Conservation (phyloP, 805 yeast genomes). For the Candida schatavii region DNA sequence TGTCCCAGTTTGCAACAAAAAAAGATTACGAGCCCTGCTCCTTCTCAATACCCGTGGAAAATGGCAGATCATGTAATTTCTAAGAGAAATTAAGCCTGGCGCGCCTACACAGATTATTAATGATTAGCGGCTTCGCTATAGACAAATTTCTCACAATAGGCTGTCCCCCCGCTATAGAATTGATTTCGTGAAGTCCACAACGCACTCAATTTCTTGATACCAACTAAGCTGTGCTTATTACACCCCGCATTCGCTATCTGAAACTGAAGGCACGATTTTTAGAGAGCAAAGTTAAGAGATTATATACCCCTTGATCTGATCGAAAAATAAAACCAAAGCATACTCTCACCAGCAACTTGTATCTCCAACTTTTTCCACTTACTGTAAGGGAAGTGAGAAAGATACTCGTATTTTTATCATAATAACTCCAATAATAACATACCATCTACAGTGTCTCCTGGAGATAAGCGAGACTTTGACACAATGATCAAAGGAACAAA, state of each 20-base stretch:
- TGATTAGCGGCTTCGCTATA: not conserved
- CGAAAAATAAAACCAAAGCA: not conserved
- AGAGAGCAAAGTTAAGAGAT: too few relatives aligned
- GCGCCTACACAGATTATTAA: not conserved
- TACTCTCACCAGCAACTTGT: too few relatives aligned
- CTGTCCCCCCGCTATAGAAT: too few relatives aligned
- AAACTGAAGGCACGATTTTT: not conserved
- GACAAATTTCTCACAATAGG: too few relatives aligned
- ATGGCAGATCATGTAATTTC: not conserved
- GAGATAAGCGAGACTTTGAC: slow-evolving; percentile 2
- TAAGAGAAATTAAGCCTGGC: not conserved
- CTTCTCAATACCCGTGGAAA: not conserved
- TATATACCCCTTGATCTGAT: slow-evolving; percentile 2
- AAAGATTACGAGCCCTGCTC: too few relatives aligned
- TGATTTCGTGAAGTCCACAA: too few relatives aligned
- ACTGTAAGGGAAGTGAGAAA: too few relatives aligned
- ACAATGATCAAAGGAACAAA: slow-evolving; percentile 3
- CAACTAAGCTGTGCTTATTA: too few relatives aligned
- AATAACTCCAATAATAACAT: not conserved
- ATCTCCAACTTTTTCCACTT: too few relatives aligned
- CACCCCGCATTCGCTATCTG: too few relatives aligned
- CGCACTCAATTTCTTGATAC: too few relatives aligned
- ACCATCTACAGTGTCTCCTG: not conserved
- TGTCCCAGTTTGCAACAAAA: too few relatives aligned
- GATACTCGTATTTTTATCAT: not conserved